Conservation (phyloP, 2,329 filamentous ascomycete genomes). For the Botrytis sinoallii region DNA sequence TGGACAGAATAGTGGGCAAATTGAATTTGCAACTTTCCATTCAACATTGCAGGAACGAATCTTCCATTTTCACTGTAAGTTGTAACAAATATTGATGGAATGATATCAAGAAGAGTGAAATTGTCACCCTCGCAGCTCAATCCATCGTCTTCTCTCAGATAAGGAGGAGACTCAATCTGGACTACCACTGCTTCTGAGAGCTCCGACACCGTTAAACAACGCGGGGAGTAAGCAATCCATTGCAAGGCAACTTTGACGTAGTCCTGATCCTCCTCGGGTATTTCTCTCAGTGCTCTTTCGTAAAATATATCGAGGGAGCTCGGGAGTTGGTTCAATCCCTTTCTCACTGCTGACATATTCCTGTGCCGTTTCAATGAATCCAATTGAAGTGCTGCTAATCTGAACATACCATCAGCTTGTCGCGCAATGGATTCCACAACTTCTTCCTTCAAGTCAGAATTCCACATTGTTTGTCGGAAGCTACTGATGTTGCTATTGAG, state of each 20-base stretch:
- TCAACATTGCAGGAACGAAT: rapidly evolving
- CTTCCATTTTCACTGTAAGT: rapidly evolving
- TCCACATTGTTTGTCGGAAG: no score
- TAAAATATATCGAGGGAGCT: slow-evolving; percentile 23
- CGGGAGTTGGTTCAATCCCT: slow-evolving; percentile 17
- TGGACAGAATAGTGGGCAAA: not conserved
- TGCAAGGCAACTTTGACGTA: slow-evolving; percentile 23
- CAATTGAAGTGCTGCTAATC: slow-evolving; percentile 25
- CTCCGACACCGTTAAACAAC: not conserved
- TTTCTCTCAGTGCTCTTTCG: slow-evolving; percentile 9
- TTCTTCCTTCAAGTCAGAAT: not conserved
- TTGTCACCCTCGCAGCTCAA: not conserved
- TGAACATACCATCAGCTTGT: slow-evolving; percentile 21
- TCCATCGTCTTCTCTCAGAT: not conserved
- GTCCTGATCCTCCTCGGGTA: slow-evolving; percentile 10
- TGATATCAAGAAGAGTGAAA: not conserved
- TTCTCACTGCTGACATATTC: not conserved
- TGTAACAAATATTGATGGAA: not conserved
- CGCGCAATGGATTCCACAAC: not conserved
- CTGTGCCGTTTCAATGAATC: slow-evolving; percentile 7
- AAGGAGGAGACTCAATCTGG: not conserved
- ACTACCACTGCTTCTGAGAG: slow-evolving; percentile 15
- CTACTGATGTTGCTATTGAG: not conserved
- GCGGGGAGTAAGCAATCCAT: slow-evolving; percentile 28
- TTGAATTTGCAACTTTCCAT: not conserved